Conservation (phyloP, 495 filamentous ascomycete species). For the Pseudomonodictys pantanalensis region DNA sequence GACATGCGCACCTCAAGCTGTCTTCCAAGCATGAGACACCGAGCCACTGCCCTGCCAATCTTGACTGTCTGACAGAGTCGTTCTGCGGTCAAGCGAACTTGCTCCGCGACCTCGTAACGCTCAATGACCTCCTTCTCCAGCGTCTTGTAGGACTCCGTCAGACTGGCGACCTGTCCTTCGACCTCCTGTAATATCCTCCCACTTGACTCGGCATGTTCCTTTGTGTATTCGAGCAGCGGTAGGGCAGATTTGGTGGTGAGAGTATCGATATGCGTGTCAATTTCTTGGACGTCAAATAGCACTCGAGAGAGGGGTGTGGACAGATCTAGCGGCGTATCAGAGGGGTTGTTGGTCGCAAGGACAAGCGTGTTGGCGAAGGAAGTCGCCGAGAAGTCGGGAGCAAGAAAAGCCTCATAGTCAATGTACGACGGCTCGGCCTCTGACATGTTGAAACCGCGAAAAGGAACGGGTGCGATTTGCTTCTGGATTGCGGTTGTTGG, state of each 20-base stretch:
- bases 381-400: constrained; percentile 74
- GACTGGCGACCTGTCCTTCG: constrained; percentile 67
- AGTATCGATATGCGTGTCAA: constrained; percentile 90
- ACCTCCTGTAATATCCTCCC: constrained; percentile 66
- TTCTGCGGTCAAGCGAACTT: constrained; percentile 68
- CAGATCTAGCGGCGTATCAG: constrained; percentile 85
- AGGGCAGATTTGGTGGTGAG: constrained; percentile 82
- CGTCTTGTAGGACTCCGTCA: constrained; percentile 80
- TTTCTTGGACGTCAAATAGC: constrained; percentile 94
- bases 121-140: constrained; percentile 78
- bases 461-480: not conserved
- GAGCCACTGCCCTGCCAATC: constrained; percentile 68
- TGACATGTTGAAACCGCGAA: constrained; percentile 30
- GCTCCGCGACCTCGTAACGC: constrained; percentile 76
- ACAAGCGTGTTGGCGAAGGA: constrained; percentile 87
- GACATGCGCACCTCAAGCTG: constrained; percentile 81
- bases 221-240: constrained; percentile 76
- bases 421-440: constrained; percentile 78
- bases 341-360: constrained; percentile 83
- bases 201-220: constrained; percentile 65
- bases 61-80: constrained; percentile 76
- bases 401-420: constrained; percentile 90
- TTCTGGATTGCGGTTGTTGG: not conserved
- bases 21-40: constrained; percentile 74
- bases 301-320: constrained; percentile 91